A percentile compares a stretch with the other conserved stretches of the same genome.
These are phyloP conservation scores for Penicillium occitanis DNA, from an alignment of 2,329 filamentous ascomycete genomes.

Conservation along the genomic window DNA sequence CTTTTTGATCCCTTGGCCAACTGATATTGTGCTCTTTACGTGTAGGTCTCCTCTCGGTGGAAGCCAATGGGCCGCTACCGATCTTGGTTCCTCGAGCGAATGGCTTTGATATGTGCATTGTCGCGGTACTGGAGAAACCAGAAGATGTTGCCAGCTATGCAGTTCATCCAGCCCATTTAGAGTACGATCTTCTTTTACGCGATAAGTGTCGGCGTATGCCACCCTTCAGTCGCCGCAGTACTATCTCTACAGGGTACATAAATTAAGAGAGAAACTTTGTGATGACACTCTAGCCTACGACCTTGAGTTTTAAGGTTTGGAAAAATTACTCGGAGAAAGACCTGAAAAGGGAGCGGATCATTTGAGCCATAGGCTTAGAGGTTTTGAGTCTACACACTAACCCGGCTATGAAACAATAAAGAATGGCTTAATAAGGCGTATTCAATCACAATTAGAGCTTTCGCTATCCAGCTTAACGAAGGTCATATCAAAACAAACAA, in stretches of 20 bases:
- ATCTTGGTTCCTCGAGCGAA: background rate
- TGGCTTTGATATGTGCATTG: background rate
- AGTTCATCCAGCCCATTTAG: background rate
- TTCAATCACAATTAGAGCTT: background rate
- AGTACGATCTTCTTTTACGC: background rate
- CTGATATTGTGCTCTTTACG: background rate
- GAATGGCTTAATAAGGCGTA: background rate
- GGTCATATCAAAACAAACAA: background rate
- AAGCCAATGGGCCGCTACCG: background rate
- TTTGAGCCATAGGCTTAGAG: background rate
- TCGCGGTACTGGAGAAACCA: background rate
- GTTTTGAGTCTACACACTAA: background rate
- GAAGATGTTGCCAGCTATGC: background rate
- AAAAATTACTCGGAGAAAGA: background rate
- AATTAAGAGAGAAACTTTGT: background rate
- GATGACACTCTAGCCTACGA: background rate
- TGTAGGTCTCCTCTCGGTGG: background rate
- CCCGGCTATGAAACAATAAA: background rate
- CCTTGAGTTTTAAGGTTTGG: background rate
- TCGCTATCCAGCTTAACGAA: background rate
- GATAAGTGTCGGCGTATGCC: background rate
- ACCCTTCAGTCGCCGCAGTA: background rate
- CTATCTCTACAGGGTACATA: background rate
- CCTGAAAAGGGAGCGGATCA: background rate
- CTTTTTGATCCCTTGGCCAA: background rate